Evolutionary conservation across 2,329 filamentous ascomycete genomes (phyloP), one percentile per base, ranked within the genome.

Genomic region (Colletotrichum truncatum): DNA sequence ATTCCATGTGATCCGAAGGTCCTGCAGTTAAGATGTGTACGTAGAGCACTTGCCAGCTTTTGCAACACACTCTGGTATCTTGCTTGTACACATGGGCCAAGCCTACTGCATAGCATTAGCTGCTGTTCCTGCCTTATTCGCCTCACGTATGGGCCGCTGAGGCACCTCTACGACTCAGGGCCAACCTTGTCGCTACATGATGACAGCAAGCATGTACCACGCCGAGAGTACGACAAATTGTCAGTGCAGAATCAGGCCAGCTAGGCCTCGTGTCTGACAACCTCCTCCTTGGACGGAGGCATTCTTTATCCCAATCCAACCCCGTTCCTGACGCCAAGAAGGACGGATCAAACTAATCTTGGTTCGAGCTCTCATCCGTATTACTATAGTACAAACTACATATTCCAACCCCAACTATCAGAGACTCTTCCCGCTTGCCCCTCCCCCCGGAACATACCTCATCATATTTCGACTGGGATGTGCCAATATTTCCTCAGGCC

Each of bases 321-420:
- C 38, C 39, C 25, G 60, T 60, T 48, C 55, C 39, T 53, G 55
- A 14, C 39, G 55, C 55, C 45, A 60, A 64, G 54, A 11, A 34
- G 10, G 6, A 25, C 39, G 38, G 21, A 6, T 16, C 30, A 34
- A 60, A 53, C 46, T 53, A 21, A 21, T 25, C 9, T 64, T 34
- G 55, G n/a, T 45, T 45, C 25, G 25, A 43, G 53, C 60, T 58
- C 53, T 51, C 60, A 46, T 46, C 45, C 36, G 16, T 43, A 38
- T 49, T 36, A 41, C 23, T 28, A 7, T 21, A 8, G n/a, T 10
- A 28, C 25, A 16, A 9, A 16, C 56, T n/a, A 25, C 34, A 11
- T n/a, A 55, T 18, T 32, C 39, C 49, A 26, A 53, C 34, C 25
- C 34, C 41, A 16, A n/a, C n/a, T n/a, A n/a, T n/a, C n/a, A n/a